Conservation (phyloP, 352 stramenopile species). For the Phytopythium helicoides region DNA sequence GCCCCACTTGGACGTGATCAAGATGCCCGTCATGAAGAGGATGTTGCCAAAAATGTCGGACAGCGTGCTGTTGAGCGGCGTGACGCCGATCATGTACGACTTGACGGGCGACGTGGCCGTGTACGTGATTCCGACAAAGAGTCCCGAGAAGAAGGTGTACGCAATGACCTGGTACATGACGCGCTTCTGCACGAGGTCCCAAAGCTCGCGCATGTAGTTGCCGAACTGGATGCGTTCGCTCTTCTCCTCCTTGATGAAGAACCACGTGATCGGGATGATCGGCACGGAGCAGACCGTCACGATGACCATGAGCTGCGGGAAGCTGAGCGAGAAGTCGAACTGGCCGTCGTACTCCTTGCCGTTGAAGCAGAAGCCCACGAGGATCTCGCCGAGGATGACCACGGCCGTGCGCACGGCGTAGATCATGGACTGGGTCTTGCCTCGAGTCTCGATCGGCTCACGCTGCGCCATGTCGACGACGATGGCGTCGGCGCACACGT, state of each 20-base stretch:
- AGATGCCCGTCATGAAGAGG: constrained; percentile 22
- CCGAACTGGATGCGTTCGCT: constrained; percentile 13
- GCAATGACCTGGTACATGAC: constrained; percentile 39
- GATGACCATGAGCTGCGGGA: constrained; percentile 32
- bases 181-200: constrained; percentile 27
- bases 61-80: constrained; percentile 28
- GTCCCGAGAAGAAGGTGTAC: constrained; percentile 31
- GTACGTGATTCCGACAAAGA: constrained; percentile 32
- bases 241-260: constrained; percentile 48
- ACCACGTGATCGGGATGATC: constrained; percentile 30
- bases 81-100: constrained; percentile 27
- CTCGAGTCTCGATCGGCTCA: constrained; percentile 24
- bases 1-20: constrained; percentile 26
- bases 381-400: constrained; percentile 20
- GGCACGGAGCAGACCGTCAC: constrained; percentile 13
- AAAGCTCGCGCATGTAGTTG: constrained; percentile 31
- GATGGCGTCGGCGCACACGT: constrained; percentile 48
- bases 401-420: constrained; percentile 30
- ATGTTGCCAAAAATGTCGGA: constrained; percentile 22
- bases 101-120: constrained; percentile 20
- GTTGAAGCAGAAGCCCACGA: constrained; percentile 46
- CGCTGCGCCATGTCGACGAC: constrained; percentile 33
- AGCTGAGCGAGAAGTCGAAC: constrained; percentile 37
- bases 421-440: constrained; percentile 34
- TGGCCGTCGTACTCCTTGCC: constrained; percentile 37